Base-by-base conservation (phyloP, 2,329 filamentous ascomycete genomes). In the Dichotomopilus funicola region DNA sequence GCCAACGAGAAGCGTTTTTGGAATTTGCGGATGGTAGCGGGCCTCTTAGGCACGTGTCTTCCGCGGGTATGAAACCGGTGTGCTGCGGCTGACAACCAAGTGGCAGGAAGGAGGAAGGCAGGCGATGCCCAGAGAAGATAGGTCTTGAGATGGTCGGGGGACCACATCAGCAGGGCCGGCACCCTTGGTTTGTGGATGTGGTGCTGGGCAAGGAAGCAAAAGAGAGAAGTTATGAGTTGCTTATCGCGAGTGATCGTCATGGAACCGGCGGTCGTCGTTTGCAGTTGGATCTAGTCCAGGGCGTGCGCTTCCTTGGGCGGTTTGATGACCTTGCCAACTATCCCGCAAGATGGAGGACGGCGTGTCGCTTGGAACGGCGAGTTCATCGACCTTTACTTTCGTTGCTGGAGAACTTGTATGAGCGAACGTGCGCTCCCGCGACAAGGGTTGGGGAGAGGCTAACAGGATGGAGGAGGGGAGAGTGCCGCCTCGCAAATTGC, bases 1-100 rank as follows among this genome's bases (percentile, higher is more conserved):
- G 49, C 89, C 89, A 33, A 85, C 88, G 35, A 96, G 73, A 37
- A 96, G 76, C 5, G 83, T 78, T 67, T 95, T 88, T 49, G 96
- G 79, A 31, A 92, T 82, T 43, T 83, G 79, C 41, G 96, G 78
- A 27, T 91, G 83, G 56, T 85, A 83, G 50, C 83, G 78, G 31
- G 86, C 83, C 64, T 87, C 83, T 31, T 79, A 67, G 38, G 81
- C 70, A 58, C 89, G 19, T 80, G 62, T 85, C 82, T 19, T 82
- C 78, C 3, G 74, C 61, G 1, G 79, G 78, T 12, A 80, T 64
- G 11, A 68, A 60, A 8, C 67, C 67, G 35, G 68, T 19, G 68
- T 59, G 50, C 58, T 62, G 58, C 71, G 73, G 50, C 66, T 68
- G 4, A 69, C 53, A 13, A 33, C 44, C n/a, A 12, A 46, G 11